Evolutionary conservation across 352 stramenopile species (phyloP).

Genomic region (Globisporangium parvum): DNA sequence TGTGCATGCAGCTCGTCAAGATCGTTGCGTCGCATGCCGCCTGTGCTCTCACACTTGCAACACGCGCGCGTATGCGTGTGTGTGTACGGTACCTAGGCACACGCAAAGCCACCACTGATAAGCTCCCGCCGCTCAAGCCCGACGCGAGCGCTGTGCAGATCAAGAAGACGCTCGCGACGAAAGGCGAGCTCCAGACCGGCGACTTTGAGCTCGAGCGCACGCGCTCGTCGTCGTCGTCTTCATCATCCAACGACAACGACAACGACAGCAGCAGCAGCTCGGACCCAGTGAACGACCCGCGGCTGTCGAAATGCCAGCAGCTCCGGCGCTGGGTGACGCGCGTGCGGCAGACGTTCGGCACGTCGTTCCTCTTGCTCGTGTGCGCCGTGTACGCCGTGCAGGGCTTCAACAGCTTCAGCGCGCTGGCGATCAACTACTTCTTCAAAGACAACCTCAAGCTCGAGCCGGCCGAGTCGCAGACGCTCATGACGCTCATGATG

Average conservation of each 20-base stretch:
- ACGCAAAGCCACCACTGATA: not conserved
- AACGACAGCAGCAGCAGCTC: not conserved
- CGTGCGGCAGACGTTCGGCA: constrained; percentile 59
- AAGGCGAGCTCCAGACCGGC: not conserved
- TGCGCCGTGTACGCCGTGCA: constrained; percentile 92
- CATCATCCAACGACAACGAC: constrained; percentile 9
- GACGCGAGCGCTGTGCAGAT: constrained; percentile 3
- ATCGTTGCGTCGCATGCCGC: not conserved
- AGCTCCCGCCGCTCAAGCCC: too few species aligned
- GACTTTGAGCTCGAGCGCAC: constrained; percentile 9
- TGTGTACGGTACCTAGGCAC: too few species aligned
- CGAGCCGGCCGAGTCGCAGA: constrained; percentile 89
- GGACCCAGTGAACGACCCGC: not conserved
- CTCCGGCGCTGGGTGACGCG: constrained; percentile 41
- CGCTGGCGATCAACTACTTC: constrained; percentile 93
- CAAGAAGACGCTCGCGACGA: constrained; percentile 7
- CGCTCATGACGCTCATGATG: constrained; percentile 90
- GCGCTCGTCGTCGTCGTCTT: constrained; percentile 2
- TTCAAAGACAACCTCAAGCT: constrained; percentile 96
- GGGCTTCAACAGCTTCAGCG: constrained; percentile 90
- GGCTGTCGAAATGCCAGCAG: constrained; percentile 28
- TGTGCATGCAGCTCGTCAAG: too few species aligned
- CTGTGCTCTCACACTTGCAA: too few species aligned
- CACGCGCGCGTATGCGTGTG: too few species aligned
- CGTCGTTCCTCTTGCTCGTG: constrained; percentile 63